A percentile compares a stretch with the other conserved stretches of the same genome.
These are phyloP conservation scores for Phylloporus rhodoxanthus DNA, from an alignment of 768 basidiomycete genomes.

Conservation along the genomic window DNA sequence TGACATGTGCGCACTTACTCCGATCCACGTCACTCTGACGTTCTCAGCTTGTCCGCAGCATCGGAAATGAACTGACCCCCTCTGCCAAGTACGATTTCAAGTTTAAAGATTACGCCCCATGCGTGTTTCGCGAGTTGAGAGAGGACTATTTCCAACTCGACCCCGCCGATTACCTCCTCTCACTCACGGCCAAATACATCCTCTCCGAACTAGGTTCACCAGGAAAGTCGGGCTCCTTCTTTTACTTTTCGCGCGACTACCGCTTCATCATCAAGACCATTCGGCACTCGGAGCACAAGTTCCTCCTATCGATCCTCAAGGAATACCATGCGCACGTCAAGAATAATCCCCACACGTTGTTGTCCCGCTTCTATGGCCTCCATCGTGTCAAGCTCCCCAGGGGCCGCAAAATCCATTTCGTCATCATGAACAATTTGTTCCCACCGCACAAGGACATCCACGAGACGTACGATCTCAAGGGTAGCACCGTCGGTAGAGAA, in stretches of 20 bases:
- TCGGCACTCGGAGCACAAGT: slow-evolving; percentile 89
- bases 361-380: slow-evolving; percentile 93
- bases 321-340: slow-evolving; percentile 82
- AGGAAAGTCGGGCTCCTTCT: slow-evolving; percentile 97
- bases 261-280: slow-evolving; percentile 99
- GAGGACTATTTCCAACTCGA: slow-evolving; percentile 94
- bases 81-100: slow-evolving; percentile 99
- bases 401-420: slow-evolving; percentile 95
- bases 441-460: slow-evolving; percentile 96
- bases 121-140: slow-evolving; percentile 93
- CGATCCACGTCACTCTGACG: neutral
- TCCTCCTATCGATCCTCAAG: slow-evolving; percentile 77
- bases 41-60: slow-evolving; percentile 38
- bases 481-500: slow-evolving; percentile 82
- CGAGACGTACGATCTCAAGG: slow-evolving; percentile 96
- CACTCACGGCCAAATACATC: slow-evolving; percentile 95
- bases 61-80: slow-evolving; percentile 97
- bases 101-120: slow-evolving; percentile 98
- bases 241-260: slow-evolving; percentile 98
- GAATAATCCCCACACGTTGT: slow-evolving; percentile 85
- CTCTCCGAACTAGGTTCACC: slow-evolving; percentile 96
- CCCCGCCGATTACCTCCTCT: slow-evolving; percentile 95
- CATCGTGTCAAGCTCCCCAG: slow-evolving; percentile 95
- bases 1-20: slow-evolving; percentile 66
- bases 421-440: slow-evolving; percentile 99